A percentile compares a stretch with the other conserved stretches of the same genome.
phyloP scores from a whole-genome alignment of 192 early-diverging fungal species.

The Backusella australiensis region DNA sequence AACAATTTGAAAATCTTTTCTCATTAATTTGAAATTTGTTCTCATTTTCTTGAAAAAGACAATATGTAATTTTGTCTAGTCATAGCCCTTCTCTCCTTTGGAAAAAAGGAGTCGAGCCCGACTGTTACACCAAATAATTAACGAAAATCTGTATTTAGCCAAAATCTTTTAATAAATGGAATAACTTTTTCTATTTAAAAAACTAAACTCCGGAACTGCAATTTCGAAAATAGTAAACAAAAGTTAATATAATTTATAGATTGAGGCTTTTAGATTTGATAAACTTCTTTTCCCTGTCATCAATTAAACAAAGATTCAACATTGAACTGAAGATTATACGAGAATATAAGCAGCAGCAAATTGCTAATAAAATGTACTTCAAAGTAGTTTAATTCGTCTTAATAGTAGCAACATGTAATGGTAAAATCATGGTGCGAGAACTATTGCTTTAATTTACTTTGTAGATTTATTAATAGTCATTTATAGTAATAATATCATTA shows the following conservation, averaged over 20 bases:
- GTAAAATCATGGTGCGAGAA: background rate
- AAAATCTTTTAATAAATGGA: slow-evolving; percentile 4
- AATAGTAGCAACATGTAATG: background rate
- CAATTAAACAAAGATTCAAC: background rate
- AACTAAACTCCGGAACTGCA: background rate
- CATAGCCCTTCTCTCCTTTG: background rate
- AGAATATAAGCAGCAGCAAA: background rate
- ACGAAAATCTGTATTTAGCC: slow-evolving; percentile 2
- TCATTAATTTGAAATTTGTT: no score
- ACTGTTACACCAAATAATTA: slow-evolving; percentile 2
- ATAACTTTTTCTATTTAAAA: background rate
- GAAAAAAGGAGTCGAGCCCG: background rate
- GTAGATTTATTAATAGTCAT: background rate
- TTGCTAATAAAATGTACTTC: background rate
- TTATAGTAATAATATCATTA: background rate
- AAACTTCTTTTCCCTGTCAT: background rate
- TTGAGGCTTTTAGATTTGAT: background rate
- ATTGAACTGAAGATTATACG: background rate
- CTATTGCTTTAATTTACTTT: background rate
- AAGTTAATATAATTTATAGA: background rate
- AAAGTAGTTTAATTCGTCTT: background rate
- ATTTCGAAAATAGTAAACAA: background rate
- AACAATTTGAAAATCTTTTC: no score
- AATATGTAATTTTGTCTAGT: background rate
- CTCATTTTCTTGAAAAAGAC: no score